Base-by-base conservation (phyloP, 768 basidiomycete species). In the Paxillus rubicundulus region DNA sequence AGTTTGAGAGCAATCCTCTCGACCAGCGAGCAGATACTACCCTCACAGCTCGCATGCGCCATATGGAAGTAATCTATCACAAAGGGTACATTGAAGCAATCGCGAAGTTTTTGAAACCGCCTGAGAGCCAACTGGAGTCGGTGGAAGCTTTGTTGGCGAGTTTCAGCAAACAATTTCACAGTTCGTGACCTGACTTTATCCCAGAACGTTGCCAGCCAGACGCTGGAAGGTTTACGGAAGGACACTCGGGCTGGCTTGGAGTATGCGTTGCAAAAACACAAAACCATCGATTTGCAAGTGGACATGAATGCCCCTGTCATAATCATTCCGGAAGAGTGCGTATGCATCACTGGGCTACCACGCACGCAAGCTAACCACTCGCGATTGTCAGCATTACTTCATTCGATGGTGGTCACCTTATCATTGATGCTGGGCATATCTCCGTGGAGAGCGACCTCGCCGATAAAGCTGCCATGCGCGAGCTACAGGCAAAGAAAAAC, bases 11-110 rank as follows among this genome's bases (percentile, higher is more conserved):
- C 52, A 93, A 89, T 57, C 97, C 96, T 9, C 74, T 98, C 37
- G 92, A 97, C 66, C 85, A 87, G 47, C 83, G 91, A 40, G 93
- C 97, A 21, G 96, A 98, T 66, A 96, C 80, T 61, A 92, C 89
- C 1, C 74, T 99, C 48, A 89, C 88, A 12, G 81, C 95, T 43
- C 86, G 85, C 51, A 89, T 98, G 89, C 83, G 91, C 10, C 89
- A 96, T 61, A 89, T 96, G 85, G 96, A 98, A 70, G 87, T 99
- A 57, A 89, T 99, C 38, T 99, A 99, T 65, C 93, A 98, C 65
- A 83, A 77, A 63, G 92, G 91, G 21, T 98, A 96, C 66, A 79
- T 98, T 27, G 97, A 98, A 73, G 90, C 89, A 3, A 82, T 98
- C 18, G 87, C 87, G 61, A 81, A 78, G 56, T 99, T 98, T 73